These are phyloP conservation scores for Blastocystis sp. DNA, from an alignment of 352 stramenopile species.

Conservation along the genomic window DNA sequence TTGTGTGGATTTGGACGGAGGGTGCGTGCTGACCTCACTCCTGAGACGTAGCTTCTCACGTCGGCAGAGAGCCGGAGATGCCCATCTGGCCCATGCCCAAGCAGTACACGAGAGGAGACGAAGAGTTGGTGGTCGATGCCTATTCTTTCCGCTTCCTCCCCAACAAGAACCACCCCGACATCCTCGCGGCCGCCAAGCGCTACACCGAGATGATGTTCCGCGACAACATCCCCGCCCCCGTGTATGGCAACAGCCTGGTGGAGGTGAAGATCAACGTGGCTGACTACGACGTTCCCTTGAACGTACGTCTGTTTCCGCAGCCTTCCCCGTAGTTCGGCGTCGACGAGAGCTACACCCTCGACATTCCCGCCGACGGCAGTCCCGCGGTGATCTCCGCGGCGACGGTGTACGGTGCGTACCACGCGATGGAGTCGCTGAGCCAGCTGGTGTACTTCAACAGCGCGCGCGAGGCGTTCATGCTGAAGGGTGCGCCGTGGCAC, in stretches of 20 bases:
- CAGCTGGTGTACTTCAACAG: conserved; percentile 75
- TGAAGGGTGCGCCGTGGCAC: conserved; percentile 61
- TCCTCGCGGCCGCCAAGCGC: conserved; percentile 45
- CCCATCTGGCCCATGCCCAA: conserved; percentile 68
- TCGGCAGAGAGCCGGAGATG: conserved; percentile 65
- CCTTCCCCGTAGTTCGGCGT: conserved; percentile 67
- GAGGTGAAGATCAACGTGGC: conserved; percentile 26
- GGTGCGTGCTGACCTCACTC: neutral
- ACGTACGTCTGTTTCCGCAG: neutral
- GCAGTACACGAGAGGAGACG: conserved; percentile 28
- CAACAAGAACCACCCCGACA: conserved; percentile 38
- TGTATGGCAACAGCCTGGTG: neutral
- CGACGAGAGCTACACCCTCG: conserved; percentile 72
- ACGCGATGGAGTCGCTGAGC: conserved; percentile 74
- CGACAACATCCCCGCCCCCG: neutral
- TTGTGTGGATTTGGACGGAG: conserved; percentile 48
- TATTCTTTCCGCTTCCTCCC: conserved; percentile 58
- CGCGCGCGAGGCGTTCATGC: conserved; percentile 65
- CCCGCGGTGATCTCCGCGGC: conserved; percentile 70
- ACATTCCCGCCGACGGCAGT: conserved; percentile 41
- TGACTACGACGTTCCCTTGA: conserved; percentile 45
- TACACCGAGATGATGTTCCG: conserved; percentile 63
- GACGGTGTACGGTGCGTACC: conserved; percentile 75
- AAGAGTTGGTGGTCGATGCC: conserved; percentile 1
- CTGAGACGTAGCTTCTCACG: conserved; percentile 33